Conservation (phyloP, 2,329 filamentous ascomycete species). For the Blumeria graminis region DNA sequence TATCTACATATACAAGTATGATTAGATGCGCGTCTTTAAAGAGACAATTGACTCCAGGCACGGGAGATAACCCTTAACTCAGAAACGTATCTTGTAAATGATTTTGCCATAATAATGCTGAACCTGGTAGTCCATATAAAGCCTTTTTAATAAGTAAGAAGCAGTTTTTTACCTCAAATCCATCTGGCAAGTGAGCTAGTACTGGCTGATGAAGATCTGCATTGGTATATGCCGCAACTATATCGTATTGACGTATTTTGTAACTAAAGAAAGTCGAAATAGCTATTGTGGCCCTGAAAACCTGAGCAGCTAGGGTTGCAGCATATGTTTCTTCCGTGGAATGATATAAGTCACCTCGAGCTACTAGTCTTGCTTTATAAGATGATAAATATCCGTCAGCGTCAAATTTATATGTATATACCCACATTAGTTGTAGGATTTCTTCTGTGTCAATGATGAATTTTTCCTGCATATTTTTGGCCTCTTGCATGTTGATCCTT, state of each 20-base stretch:
- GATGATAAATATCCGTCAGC: conserved; percentile 6
- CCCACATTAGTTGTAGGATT: conserved; percentile 3
- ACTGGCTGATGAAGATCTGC: background rate
- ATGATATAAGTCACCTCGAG: conserved; percentile 7
- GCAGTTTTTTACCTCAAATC: background rate
- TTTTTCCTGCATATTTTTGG: background rate
- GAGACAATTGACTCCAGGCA: background rate
- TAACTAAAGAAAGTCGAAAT: background rate
- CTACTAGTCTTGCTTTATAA: conserved; percentile 8
- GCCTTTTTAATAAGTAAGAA: conserved; percentile 1
- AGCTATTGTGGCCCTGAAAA: background rate
- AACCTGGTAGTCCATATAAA: background rate
- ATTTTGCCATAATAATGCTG: background rate
- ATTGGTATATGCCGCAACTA: background rate
- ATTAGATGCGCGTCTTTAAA: background rate
- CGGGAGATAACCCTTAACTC: background rate
- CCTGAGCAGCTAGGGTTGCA: background rate
- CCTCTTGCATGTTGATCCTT: background rate
- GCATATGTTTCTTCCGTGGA: conserved; percentile 1
- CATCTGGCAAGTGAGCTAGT: background rate
- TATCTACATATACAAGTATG: background rate
- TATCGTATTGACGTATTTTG: background rate
- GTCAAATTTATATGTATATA: conserved; percentile 12
- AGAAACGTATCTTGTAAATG: background rate
- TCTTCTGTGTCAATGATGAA: background rate